Evolutionary conservation across 768 basidiomycete genomes (phyloP).

Genomic region (Lenzites betulinus): DNA sequence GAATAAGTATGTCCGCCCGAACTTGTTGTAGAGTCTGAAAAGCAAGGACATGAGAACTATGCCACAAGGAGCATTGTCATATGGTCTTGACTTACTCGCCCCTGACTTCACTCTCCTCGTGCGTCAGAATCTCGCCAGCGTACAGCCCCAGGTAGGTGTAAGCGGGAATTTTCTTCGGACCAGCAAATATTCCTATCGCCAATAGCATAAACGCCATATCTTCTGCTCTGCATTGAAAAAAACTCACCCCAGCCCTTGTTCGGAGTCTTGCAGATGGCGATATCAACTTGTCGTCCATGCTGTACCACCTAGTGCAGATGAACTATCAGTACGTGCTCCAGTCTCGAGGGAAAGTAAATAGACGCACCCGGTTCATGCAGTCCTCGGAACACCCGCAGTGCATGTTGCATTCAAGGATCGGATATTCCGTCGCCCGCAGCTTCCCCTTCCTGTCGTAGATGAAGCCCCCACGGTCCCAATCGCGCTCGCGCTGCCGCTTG

Average conservation of each 20-base stretch:
- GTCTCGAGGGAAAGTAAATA: no score
- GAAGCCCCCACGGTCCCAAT: slow-evolving; percentile 51
- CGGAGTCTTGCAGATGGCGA: slow-evolving; percentile 69
- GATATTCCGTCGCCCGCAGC: slow-evolving; percentile 48
- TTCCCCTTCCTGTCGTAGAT: slow-evolving; percentile 64
- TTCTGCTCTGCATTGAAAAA: not conserved
- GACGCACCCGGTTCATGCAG: slow-evolving; percentile 76
- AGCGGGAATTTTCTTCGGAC: slow-evolving; percentile 58
- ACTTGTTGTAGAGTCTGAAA: slow-evolving; percentile 68
- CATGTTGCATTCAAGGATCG: slow-evolving; percentile 87
- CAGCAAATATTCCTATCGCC: slow-evolving; percentile 67
- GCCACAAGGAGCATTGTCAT: not conserved
- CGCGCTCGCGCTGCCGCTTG: slow-evolving; percentile 49
- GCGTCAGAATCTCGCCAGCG: slow-evolving; percentile 78
- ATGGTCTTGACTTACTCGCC: slow-evolving; percentile 52
- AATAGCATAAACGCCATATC: not conserved
- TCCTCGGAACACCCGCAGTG: slow-evolving; percentile 79
- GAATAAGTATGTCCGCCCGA: slow-evolving; percentile 79
- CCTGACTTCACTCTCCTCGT: slow-evolving; percentile 63
- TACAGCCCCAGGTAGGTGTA: slow-evolving; percentile 85
- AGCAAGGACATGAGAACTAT: not conserved
- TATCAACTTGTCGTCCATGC: slow-evolving; percentile 62
- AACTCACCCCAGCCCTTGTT: slow-evolving; percentile 84
- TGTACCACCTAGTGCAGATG: slow-evolving; percentile 75
- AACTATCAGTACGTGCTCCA: no score